These are phyloP conservation scores for Penicillium sp. DNA, from an alignment of 2,329 filamentous ascomycete genomes.

Conservation along the genomic window DNA sequence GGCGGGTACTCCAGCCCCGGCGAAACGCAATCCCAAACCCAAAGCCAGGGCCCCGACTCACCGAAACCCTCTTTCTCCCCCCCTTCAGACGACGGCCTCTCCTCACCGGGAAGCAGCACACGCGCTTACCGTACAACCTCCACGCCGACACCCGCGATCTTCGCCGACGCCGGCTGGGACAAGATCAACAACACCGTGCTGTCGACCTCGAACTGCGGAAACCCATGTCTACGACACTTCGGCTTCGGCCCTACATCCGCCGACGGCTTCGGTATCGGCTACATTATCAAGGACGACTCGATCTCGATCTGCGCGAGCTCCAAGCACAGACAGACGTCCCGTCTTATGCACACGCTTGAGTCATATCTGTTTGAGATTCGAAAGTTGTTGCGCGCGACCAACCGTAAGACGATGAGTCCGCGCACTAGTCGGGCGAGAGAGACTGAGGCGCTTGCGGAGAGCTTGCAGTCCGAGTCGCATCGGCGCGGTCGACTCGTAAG, in stretches of 20 bases:
- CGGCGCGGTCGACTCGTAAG: slow-evolving; percentile 71
- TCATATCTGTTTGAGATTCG: slow-evolving; percentile 88
- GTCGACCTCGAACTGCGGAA: slow-evolving; percentile 97
- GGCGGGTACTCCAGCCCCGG: slow-evolving; percentile 64
- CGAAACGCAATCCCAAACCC: slow-evolving; percentile 20
- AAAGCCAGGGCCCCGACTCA: slow-evolving; percentile 19
- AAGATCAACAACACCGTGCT: slow-evolving; percentile 91
- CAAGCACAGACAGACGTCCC: slow-evolving; percentile 88
- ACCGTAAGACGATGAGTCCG: slow-evolving; percentile 52
- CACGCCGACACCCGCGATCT: slow-evolving; percentile 66
- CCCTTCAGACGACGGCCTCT: slow-evolving; percentile 37
- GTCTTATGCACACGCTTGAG: slow-evolving; percentile 86
- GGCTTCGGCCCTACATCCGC: slow-evolving; percentile 93
- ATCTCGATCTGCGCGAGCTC: slow-evolving; percentile 89
- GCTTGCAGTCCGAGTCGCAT: slow-evolving; percentile 45
- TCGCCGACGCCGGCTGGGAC: slow-evolving; percentile 88
- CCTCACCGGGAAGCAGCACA: slow-evolving; percentile 49
- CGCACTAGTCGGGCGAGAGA: slow-evolving; percentile 60
- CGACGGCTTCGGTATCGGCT: slow-evolving; percentile 95
- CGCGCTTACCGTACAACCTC: slow-evolving; percentile 47
- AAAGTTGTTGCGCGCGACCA: slow-evolving; percentile 72
- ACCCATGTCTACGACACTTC: slow-evolving; percentile 90
- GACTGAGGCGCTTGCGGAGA: slow-evolving; percentile 50
- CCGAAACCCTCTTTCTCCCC: slow-evolving; percentile 28
- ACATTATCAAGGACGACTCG: slow-evolving; percentile 94